These are phyloP conservation scores for Bipolaris oryzae DNA, from an alignment of 2,329 filamentous ascomycete species.

Conservation along the genomic window DNA sequence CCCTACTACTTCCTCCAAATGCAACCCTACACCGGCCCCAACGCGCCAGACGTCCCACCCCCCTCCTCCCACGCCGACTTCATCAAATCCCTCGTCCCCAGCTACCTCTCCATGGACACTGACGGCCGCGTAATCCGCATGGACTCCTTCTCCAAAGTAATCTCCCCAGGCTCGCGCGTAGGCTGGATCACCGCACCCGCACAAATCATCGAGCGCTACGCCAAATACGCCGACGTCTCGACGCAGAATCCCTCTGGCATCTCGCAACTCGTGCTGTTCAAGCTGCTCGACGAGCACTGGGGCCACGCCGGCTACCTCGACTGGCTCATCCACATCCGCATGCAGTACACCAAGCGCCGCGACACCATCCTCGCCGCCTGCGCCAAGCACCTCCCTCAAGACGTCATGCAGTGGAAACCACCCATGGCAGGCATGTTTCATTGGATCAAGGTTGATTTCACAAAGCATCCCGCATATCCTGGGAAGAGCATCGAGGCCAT, in stretches of 20 bases:
- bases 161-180: constrained; percentile 78
- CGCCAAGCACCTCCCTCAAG: constrained; percentile 74
- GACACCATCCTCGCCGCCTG: constrained; percentile 80
- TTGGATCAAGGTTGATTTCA: constrained; percentile 74
- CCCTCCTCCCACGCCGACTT: constrained; percentile 73
- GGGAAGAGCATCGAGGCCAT: constrained; percentile 63
- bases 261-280: constrained; percentile 82
- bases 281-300: constrained; percentile 92
- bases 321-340: constrained; percentile 83
- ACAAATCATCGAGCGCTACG: constrained; percentile 82
- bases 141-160: constrained; percentile 92
- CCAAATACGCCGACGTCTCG: constrained; percentile 80
- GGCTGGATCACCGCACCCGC: constrained; percentile 91
- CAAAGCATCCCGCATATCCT: constrained; percentile 66
- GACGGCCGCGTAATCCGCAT: constrained; percentile 89
- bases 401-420: constrained; percentile 78
- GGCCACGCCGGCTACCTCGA: constrained; percentile 87
- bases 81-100: constrained; percentile 73
- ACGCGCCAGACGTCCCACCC: constrained; percentile 58
- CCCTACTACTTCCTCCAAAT: constrained; percentile 95
- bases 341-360: constrained; percentile 80
- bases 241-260: constrained; percentile 87
- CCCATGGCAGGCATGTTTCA: constrained; percentile 95
- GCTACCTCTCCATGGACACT: constrained; percentile 77
- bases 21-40: constrained; percentile 70